A percentile compares a stretch with the other conserved stretches of the same genome.
phyloP scores from a whole-genome alignment of 2,329 filamentous ascomycete species.

The Calonectria fujianensis region DNA sequence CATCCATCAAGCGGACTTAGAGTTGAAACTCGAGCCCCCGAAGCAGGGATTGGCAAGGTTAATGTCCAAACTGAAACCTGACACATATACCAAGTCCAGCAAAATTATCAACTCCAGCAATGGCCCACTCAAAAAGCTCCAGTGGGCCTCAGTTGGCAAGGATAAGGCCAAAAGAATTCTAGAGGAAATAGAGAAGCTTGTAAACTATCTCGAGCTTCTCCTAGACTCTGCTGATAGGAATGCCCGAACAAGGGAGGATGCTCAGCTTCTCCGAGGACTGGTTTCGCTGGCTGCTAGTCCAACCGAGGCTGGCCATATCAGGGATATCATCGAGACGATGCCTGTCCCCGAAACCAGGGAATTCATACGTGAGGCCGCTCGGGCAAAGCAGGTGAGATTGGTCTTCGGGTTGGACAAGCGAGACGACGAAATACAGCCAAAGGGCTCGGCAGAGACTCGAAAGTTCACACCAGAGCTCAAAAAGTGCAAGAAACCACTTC shows the following conservation, averaged over 20 bases:
- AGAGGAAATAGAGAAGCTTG: background rate
- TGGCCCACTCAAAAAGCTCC: background rate
- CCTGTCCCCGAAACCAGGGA: background rate
- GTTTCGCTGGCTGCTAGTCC: background rate
- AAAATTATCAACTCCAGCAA: background rate
- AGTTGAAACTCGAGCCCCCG: background rate
- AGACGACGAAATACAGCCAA: background rate
- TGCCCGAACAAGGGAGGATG: background rate
- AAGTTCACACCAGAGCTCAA: background rate
- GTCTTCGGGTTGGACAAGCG: background rate
- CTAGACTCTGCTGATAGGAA: background rate
- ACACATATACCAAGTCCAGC: background rate
- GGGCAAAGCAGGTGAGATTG: background rate
- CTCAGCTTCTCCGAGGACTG: background rate
- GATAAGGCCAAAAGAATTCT: background rate
- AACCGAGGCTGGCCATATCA: background rate
- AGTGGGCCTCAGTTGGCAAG: background rate
- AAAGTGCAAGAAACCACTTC: background rate
- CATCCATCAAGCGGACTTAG: background rate
- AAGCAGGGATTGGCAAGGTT: background rate
- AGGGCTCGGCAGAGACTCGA: background rate
- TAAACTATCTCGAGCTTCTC: background rate
- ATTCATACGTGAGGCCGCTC: background rate
- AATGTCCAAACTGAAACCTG: background rate
- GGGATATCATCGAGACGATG: background rate